Conservation (phyloP, 495 filamentous ascomycete species). For the Aspergillus kassunensis region DNA sequence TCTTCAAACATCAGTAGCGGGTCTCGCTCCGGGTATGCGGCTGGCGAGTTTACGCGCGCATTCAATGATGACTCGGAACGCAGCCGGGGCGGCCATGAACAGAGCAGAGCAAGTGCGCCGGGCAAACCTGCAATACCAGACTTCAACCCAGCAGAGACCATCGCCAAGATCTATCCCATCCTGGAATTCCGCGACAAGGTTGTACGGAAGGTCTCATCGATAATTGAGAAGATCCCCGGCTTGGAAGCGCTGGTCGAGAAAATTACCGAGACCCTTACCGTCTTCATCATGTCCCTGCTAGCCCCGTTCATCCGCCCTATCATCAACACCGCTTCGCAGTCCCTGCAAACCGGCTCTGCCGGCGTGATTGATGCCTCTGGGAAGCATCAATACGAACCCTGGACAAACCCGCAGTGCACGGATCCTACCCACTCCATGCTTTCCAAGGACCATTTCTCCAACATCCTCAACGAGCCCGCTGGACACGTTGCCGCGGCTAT, state of each 20-base stretch:
- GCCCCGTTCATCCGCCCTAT: conserved; percentile 88
- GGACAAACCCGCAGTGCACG: conserved; percentile 79
- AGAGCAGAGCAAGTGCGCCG: conserved; percentile 8
- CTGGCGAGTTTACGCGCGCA: conserved; percentile 8
- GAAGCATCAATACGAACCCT: conserved; percentile 83
- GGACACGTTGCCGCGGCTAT: conserved; percentile 76
- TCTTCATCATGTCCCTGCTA: conserved; percentile 84
- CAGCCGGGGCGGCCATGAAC: conserved; percentile 8
- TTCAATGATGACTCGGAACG: conserved; percentile 13
- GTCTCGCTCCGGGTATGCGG: conserved; percentile 30
- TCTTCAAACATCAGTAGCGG: conserved; percentile 49
- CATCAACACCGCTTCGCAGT: conserved; percentile 79
- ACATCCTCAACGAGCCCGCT: conserved; percentile 83
- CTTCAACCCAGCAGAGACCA: conserved; percentile 78
- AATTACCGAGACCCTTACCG: conserved; percentile 83
- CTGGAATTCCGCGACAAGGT: conserved; percentile 91
- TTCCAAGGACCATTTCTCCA: conserved; percentile 95
- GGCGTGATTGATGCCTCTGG: conserved; percentile 75
- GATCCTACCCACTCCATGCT: conserved; percentile 94
- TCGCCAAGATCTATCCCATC: conserved; percentile 88
- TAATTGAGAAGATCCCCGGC: conserved; percentile 89
- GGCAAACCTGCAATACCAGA: conserved; percentile 66
- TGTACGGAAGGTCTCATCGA: conserved; percentile 72
- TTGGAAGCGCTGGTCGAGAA: conserved; percentile 81
- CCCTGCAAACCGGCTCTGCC: conserved; percentile 77